A percentile compares a stretch with the other conserved stretches of the same genome.
Evolutionary conservation across 371 early-diverging fungal species (phyloP).

Genomic region (Rhizopus sp.): DNA sequence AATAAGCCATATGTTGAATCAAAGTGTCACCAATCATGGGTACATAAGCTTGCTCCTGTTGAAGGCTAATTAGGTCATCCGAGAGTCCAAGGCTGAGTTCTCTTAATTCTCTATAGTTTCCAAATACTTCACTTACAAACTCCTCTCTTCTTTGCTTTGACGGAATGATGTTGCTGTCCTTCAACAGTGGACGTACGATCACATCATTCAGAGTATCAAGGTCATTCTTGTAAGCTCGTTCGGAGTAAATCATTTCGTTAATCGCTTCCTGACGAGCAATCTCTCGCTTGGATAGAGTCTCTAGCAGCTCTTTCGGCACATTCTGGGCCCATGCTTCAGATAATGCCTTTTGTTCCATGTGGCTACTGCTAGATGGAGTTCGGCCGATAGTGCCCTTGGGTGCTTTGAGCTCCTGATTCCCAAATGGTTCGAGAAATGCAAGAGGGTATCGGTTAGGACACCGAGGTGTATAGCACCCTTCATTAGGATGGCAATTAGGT

Average conservation of each 20-base stretch:
- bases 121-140: slow-evolving; percentile 82
- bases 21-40: slow-evolving; percentile 87
- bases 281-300: slow-evolving; percentile 73
- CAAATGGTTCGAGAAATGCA: no score
- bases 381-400: no score
- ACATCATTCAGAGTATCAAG: slow-evolving; percentile 40
- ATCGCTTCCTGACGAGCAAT: slow-evolving; percentile 92
- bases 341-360: slow-evolving; percentile 2
- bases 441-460: slow-evolving; percentile 37
- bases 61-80: slow-evolving; percentile 61
- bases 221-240: slow-evolving; percentile 87
- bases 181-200: slow-evolving; percentile 13
- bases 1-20: slow-evolving; percentile 66
- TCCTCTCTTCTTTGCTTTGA: slow-evolving; percentile 48
- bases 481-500: slow-evolving; percentile 30
- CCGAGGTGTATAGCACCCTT: slow-evolving; percentile 43
- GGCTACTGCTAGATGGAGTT: no score
- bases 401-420: no score
- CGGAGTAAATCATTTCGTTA: slow-evolving; percentile 90
- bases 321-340: slow-evolving; percentile 68
- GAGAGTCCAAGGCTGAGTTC: slow-evolving; percentile 71
- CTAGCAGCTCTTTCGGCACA: slow-evolving; percentile 71
- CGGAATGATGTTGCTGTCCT: slow-evolving; percentile 38
- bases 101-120: slow-evolving; percentile 75
- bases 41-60: slow-evolving; percentile 64